Percentiles rank a stretch among this genome's conserved stretches.
Conservation (phyloP, 2,329 filamentous ascomycete genomes). For the Xylariaceae sp. region DNA sequence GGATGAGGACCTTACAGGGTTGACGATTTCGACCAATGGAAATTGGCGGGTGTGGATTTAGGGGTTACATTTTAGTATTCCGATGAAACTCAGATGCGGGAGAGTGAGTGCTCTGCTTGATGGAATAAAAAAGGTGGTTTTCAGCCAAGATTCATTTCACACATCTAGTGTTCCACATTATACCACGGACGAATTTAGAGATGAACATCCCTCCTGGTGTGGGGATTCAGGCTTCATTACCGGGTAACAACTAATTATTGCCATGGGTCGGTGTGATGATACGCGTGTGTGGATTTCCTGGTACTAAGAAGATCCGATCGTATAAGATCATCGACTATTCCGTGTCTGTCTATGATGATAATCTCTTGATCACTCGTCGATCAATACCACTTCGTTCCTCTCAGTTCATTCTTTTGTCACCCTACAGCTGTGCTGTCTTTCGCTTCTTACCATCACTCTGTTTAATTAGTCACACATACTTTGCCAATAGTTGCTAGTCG, state of each 20-base stretch:
- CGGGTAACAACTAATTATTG: slow-evolving; percentile 6
- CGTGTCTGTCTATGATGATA: slow-evolving; percentile 8
- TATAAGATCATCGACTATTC: slow-evolving; percentile 20
- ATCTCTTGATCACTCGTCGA: slow-evolving; percentile 26
- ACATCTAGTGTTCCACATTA: slow-evolving; percentile 30
- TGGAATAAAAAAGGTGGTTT: slow-evolving; percentile 24
- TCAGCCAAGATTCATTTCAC: slow-evolving; percentile 33
- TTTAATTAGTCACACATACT: slow-evolving; percentile 12
- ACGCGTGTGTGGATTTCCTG: slow-evolving; percentile 13
- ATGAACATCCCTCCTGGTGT: slow-evolving; percentile 1
- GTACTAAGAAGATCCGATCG: slow-evolving; percentile 20
- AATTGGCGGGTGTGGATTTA: neutral
- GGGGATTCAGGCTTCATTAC: slow-evolving; percentile 12
- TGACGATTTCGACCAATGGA: neutral
- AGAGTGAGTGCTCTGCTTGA: neutral
- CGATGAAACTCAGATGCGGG: neutral
- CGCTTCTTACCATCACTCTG: slow-evolving; percentile 32
- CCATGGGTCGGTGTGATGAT: neutral
- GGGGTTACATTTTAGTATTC: too few relatives aligned
- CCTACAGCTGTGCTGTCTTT: slow-evolving; percentile 41
- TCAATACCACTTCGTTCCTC: slow-evolving; percentile 16
- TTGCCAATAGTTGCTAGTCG: slow-evolving; percentile 10
- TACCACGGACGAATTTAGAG: neutral
- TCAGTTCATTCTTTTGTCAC: slow-evolving; percentile 11
- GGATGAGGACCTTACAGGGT: neutral